These are phyloP conservation scores for Dissophora ornata DNA, from an alignment of 192 early-diverging fungal species.

Conservation along the genomic window DNA sequence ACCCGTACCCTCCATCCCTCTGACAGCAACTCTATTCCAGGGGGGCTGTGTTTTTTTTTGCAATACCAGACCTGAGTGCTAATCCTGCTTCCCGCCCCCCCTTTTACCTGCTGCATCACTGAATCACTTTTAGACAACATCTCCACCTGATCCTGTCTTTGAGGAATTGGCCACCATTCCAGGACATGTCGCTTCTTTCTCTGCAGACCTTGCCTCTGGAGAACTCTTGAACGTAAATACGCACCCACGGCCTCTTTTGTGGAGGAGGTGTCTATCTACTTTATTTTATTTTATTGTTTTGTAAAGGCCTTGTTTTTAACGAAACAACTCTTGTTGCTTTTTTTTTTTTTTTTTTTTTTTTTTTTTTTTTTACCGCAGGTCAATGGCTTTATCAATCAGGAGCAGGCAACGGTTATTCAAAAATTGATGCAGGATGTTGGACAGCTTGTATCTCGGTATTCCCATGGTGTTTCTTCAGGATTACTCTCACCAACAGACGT, in stretches of 20 bases:
- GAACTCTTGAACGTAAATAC: constrained; percentile 43
- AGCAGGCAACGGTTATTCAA: constrained; percentile 41
- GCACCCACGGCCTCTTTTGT: background rate
- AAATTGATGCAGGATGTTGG: constrained; percentile 54
- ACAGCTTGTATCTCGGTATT: constrained; percentile 47
- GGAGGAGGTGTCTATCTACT: too few species aligned
- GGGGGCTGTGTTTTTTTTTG: background rate
- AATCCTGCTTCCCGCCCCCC: background rate
- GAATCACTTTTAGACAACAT: constrained; percentile 35
- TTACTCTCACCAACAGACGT: constrained; percentile 14
- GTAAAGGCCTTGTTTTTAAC: background rate
- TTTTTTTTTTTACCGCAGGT: constrained; percentile 1
- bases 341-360: constrained; percentile 1
- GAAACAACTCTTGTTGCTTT: too few species aligned
- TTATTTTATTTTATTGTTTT: too few species aligned
- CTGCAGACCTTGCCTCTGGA: constrained; percentile 48
- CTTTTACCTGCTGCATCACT: background rate
- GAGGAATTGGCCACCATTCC: constrained; percentile 50
- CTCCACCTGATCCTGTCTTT: constrained; percentile 53
- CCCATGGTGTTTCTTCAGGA: constrained; percentile 2
- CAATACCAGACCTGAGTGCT: too few species aligned
- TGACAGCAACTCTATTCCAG: too few species aligned
- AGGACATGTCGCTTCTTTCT: constrained; percentile 49
- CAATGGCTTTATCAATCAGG: constrained; percentile 36
- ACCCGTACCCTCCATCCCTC: too few species aligned